These are phyloP conservation scores for Dioscorea dumetorum DNA, from an alignment of 106 monocot genomes.

Conservation along the genomic window DNA sequence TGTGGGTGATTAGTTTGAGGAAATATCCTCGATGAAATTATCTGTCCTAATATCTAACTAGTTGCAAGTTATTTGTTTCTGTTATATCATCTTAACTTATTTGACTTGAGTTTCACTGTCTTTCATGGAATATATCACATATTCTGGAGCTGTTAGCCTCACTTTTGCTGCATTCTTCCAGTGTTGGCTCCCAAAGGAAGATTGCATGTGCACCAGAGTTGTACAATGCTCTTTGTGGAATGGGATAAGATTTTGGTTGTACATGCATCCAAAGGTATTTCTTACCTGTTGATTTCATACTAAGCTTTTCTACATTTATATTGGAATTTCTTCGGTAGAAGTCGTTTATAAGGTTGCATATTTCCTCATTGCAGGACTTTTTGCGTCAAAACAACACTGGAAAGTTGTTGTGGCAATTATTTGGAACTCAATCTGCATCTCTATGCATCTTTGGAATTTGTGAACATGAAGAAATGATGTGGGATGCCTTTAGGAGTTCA, in stretches of 20 bases:
- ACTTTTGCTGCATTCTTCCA: constrained; percentile 33
- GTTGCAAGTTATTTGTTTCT: no score
- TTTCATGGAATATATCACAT: no score
- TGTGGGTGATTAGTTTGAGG: no score
- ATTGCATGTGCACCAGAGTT: constrained; percentile 89
- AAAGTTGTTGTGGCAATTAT: constrained; percentile 91
- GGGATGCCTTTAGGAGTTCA: constrained; percentile 68
- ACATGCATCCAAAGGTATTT: constrained; percentile 97
- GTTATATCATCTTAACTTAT: no score
- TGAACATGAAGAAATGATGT: constrained; percentile 94
- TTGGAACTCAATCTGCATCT: constrained; percentile 71
- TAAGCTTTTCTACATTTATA: not conserved
- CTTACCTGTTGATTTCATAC: not conserved
- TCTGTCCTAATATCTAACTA: no score
- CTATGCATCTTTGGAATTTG: constrained; percentile 77
- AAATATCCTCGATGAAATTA: no score
- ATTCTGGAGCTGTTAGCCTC: constrained; percentile 7
- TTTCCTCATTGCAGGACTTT: constrained; percentile 59
- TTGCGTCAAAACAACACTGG: constrained; percentile 98
- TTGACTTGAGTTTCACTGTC: no score
- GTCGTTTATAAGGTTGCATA: not conserved
- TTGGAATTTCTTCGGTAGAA: not conserved
- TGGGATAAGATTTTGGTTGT: constrained; percentile 81
- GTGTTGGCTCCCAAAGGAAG: constrained; percentile 98
- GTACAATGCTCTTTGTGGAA: constrained; percentile 45